A percentile compares a stretch with the other conserved stretches of the same genome.
These are phyloP conservation scores for Pichia norvegensis DNA, from an alignment of 1,139 yeast genomes.

Conservation along the genomic window DNA sequence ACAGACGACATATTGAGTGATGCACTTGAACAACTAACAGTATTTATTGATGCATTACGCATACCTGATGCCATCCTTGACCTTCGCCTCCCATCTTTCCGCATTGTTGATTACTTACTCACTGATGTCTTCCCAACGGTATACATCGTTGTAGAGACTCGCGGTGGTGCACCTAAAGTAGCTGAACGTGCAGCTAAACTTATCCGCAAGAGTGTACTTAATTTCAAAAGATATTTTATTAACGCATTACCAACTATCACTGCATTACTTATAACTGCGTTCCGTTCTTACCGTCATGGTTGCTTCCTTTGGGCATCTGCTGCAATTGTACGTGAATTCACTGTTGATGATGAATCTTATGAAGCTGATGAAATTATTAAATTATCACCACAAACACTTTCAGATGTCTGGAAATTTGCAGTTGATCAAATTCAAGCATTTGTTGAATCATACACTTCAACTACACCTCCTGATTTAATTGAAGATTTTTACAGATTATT, in stretches of 20 bases:
- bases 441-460: slow-evolving; percentile 29
- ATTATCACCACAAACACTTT: slow-evolving; percentile 30
- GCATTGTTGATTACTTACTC: slow-evolving; percentile 51
- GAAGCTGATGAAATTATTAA: slow-evolving; percentile 11
- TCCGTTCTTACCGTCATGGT: slow-evolving; percentile 61
- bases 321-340: slow-evolving; percentile 63
- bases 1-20: neutral
- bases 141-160: slow-evolving; percentile 41
- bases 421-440: slow-evolving; percentile 39
- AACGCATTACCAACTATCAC: slow-evolving; percentile 45
- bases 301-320: slow-evolving; percentile 92
- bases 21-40: slow-evolving; percentile 55
- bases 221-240: slow-evolving; percentile 53
- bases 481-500: slow-evolving; percentile 88
- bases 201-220: slow-evolving; percentile 56
- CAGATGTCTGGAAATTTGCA: slow-evolving; percentile 43
- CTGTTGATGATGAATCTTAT: slow-evolving; percentile 13
- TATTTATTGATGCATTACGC: slow-evolving; percentile 56
- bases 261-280: slow-evolving; percentile 56
- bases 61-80: slow-evolving; percentile 29
- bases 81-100: slow-evolving; percentile 31
- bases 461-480: slow-evolving; percentile 43
- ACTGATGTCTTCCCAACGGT: slow-evolving; percentile 54
- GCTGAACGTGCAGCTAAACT: slow-evolving; percentile 72
- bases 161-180: slow-evolving; percentile 49